Percentiles rank a stretch among this genome's conserved stretches.
Conservation (phyloP, 306 rosid genomes). For the Acacia melanoxylon region DNA sequence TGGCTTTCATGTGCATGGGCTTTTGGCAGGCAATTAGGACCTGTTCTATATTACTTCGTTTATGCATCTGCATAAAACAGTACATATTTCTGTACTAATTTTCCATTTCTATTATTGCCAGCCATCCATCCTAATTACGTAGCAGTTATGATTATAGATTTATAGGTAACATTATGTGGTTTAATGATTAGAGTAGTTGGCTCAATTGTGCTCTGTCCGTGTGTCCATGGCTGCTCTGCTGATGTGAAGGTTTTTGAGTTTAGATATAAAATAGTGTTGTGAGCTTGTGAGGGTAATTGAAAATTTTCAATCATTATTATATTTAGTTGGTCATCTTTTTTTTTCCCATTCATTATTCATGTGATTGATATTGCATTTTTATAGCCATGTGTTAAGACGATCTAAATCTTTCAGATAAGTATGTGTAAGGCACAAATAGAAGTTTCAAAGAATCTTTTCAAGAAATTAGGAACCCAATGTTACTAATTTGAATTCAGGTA, state of each 20-base stretch:
- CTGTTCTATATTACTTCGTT: background rate
- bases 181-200: background rate
- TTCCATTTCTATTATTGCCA: background rate
- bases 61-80: background rate
- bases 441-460: background rate
- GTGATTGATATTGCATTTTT: background rate
- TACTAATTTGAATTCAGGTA: background rate
- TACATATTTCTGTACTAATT: background rate
- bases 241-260: background rate
- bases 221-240: background rate
- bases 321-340: background rate
- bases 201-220: background rate
- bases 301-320: background rate
- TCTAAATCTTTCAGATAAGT: slow-evolving; percentile 6
- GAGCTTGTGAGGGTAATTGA: background rate
- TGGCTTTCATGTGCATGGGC: background rate
- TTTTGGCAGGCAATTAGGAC: background rate
- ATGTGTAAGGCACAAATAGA: background rate
- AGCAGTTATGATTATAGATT: background rate
- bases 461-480: background rate
- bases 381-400: background rate
- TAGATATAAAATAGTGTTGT: slow-evolving; percentile 2
- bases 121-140: background rate
- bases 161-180: background rate
- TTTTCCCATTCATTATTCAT: background rate